Conservation (phyloP, 78 protist species). For the Bigelowiella natans region DNA sequence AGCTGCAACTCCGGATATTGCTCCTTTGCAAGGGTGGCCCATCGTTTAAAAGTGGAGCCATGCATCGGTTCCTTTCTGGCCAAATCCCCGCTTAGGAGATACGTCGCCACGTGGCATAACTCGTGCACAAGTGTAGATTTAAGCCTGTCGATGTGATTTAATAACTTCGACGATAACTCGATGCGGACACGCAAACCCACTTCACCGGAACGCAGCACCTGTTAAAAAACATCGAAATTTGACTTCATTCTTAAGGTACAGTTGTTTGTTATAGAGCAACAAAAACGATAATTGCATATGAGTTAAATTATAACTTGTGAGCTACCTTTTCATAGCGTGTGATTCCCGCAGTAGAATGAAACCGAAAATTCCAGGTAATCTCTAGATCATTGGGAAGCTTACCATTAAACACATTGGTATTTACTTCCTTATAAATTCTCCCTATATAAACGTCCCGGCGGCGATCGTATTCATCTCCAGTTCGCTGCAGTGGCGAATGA, state of each 20-base stretch:
- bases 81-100: neutral
- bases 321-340: neutral
- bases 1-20: neutral
- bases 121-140: neutral
- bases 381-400: neutral
- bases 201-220: neutral
- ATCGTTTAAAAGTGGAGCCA: neutral
- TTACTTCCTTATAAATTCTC: neutral
- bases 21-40: neutral
- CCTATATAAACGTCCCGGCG: neutral
- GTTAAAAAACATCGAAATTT: neutral
- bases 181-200: neutral
- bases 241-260: neutral
- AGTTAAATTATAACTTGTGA: neutral
- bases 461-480: neutral
- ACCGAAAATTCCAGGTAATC: neutral
- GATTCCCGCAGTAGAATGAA: neutral
- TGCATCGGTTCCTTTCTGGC: neutral
- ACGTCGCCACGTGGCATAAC: neutral
- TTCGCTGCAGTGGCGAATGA: neutral
- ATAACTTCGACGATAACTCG: neutral
- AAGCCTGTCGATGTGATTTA: neutral
- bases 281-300: neutral
- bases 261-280: neutral
- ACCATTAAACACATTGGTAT: neutral